phyloP scores from a whole-genome alignment of 768 basidiomycete genomes.

The Podaxis sp. region DNA sequence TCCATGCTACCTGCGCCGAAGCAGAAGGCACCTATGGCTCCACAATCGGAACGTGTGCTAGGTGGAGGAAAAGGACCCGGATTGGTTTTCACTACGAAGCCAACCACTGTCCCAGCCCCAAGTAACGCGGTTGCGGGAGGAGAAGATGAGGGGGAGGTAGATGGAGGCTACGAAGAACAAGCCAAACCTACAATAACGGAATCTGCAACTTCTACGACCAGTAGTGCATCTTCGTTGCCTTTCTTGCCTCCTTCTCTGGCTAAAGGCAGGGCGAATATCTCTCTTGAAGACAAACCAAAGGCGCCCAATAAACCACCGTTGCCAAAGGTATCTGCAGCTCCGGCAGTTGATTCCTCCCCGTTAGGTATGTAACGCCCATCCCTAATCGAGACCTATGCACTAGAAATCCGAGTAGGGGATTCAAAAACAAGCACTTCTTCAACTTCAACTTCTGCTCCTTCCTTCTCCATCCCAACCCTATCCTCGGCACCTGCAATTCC shows the following conservation, averaged over 20 bases:
- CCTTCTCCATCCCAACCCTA: constrained; percentile 29
- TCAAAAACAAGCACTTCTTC: constrained; percentile 21
- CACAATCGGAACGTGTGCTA: constrained; percentile 52
- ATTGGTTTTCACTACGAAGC: constrained; percentile 50
- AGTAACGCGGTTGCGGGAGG: constrained; percentile 9
- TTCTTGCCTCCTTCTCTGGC: constrained; percentile 60
- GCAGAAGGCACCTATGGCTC: constrained; percentile 42
- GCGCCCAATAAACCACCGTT: constrained; percentile 14
- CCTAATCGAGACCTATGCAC: background rate
- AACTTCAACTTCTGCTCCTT: constrained; percentile 21
- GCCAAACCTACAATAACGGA: constrained; percentile 14
- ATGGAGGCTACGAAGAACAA: constrained; percentile 25
- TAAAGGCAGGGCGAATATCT: constrained; percentile 59
- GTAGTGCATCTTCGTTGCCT: constrained; percentile 29
- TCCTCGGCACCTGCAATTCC: constrained; percentile 72
- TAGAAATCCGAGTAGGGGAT: background rate
- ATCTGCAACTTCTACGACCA: constrained; percentile 10
- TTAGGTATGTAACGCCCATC: constrained; percentile 39
- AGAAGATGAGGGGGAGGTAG: constrained; percentile 2
- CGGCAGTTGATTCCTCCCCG: constrained; percentile 66
- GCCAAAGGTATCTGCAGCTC: constrained; percentile 23
- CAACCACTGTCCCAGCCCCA: constrained; percentile 10
- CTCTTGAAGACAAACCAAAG: constrained; percentile 40
- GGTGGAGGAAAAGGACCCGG: constrained; percentile 63
- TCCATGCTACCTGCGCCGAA: constrained; percentile 78